Percentiles rank a stretch among this genome's conserved stretches.
Conservation (phyloP, 176 grass and related monocot genomes). For the Chloris gayana region DNA sequence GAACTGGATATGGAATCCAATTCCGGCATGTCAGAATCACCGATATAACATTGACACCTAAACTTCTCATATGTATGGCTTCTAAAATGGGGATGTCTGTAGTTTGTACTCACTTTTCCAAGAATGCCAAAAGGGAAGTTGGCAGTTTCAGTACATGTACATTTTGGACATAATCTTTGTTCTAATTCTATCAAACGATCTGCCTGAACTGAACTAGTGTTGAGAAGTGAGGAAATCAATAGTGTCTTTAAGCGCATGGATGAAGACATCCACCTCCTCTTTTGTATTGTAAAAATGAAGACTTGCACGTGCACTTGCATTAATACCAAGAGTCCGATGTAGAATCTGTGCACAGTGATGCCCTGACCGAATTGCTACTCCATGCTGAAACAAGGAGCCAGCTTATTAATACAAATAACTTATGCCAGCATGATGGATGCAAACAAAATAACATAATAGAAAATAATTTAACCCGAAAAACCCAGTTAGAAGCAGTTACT, state of each 20-base stretch:
- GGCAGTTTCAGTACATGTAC: constrained; percentile 1
- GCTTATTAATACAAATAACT: constrained; percentile 21
- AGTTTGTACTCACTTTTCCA: constrained; percentile 6
- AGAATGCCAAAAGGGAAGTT: not conserved
- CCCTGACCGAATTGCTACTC: constrained; percentile 82
- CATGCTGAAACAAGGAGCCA: constrained; percentile 63
- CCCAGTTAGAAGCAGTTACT: not conserved
- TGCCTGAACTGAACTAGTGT: constrained; percentile 15
- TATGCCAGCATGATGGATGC: not conserved
- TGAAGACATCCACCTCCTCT: constrained; percentile 80
- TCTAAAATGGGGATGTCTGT: not conserved
- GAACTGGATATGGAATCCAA: too few relatives aligned
- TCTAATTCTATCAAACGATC: not conserved
- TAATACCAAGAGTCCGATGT: constrained; percentile 70
- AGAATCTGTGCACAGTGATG: constrained; percentile 95
- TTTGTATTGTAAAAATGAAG: constrained; percentile 96
- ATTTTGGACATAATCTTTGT: not conserved
- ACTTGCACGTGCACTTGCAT: constrained; percentile 85
- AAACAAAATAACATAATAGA: not conserved
- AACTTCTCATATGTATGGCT: not conserved
- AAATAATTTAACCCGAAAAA: not conserved
- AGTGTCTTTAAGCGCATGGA: constrained; percentile 67
- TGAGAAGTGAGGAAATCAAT: constrained; percentile 66
- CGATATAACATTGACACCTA: not conserved
- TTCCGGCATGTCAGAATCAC: not conserved